Percentiles rank a stretch among this genome's conserved stretches.
Evolutionary conservation across 192 early-diverging fungal species (phyloP).

Genomic region (Nowakowskiella sp.): DNA sequence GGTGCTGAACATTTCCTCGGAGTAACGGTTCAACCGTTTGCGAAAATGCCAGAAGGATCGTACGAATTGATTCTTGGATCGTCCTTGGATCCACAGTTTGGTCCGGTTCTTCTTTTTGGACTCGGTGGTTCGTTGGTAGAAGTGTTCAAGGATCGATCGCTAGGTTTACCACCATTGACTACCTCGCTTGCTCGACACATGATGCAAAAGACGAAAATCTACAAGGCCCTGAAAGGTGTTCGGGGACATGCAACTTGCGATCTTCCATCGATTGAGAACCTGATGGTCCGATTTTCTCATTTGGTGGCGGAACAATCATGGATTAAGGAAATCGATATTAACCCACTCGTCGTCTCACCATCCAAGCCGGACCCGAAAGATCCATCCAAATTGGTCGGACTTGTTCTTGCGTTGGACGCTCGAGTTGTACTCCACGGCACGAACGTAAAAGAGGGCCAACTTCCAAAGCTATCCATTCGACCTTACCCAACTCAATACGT

Average conservation of each 20-base stretch:
- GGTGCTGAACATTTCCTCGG: not conserved
- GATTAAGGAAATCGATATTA: not conserved
- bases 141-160: not conserved
- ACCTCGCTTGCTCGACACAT: not conserved
- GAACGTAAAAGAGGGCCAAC: not conserved
- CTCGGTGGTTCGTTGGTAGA: not conserved
- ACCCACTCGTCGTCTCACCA: not conserved
- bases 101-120: not conserved
- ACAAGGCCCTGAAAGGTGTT: not conserved
- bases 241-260: not conserved
- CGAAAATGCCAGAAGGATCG: not conserved
- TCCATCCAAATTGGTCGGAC: no score
- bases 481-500: not conserved
- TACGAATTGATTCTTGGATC: not conserved
- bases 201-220: slow-evolving; percentile 1
- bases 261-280: not conserved
- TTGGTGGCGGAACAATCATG: not conserved
- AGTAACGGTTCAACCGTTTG: not conserved
- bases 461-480: not conserved
- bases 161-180: not conserved
- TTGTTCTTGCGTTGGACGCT: not conserved
- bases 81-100: not conserved
- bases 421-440: not conserved
- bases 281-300: not conserved
- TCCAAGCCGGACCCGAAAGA: not conserved